phyloP scores from a whole-genome alignment of 441 rosid species.

The Corymbia calophylla region DNA sequence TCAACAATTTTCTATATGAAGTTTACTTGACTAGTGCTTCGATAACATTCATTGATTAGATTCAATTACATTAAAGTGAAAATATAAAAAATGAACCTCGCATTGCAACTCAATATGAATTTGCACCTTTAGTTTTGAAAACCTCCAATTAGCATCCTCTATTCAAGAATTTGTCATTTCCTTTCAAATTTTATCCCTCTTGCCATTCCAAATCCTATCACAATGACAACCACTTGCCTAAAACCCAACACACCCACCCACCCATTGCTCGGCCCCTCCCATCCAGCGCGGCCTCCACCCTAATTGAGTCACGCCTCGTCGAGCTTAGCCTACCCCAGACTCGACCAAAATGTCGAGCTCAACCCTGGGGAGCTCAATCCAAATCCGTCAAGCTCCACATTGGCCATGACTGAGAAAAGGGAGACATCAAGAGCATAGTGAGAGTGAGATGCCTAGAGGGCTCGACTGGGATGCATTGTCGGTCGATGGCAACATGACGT shows the following conservation, averaged over 20 bases:
- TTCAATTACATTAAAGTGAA: background rate
- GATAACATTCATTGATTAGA: background rate
- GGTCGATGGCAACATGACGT: fast-evolving
- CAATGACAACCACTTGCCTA: background rate
- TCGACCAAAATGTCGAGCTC: background rate
- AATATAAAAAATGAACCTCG: background rate
- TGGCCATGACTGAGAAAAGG: background rate
- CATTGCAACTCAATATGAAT: background rate
- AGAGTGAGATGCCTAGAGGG: fast-evolving
- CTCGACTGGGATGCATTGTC: fast-evolving
- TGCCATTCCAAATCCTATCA: background rate
- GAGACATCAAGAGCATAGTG: fast-evolving
- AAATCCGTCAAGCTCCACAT: background rate
- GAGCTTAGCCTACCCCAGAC: background rate
- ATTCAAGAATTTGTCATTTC: background rate
- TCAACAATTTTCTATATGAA: background rate
- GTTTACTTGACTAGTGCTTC: background rate
- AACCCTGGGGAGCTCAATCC: background rate
- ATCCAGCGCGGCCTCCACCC: background rate
- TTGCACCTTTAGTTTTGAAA: background rate
- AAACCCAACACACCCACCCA: background rate
- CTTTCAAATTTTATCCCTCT: background rate
- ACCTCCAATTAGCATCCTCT: background rate
- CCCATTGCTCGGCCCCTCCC: background rate
- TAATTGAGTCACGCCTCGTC: background rate